Evolutionary conservation across 2,329 filamentous ascomycete species (phyloP).

Genomic region (Hypoxylon sp.): DNA sequence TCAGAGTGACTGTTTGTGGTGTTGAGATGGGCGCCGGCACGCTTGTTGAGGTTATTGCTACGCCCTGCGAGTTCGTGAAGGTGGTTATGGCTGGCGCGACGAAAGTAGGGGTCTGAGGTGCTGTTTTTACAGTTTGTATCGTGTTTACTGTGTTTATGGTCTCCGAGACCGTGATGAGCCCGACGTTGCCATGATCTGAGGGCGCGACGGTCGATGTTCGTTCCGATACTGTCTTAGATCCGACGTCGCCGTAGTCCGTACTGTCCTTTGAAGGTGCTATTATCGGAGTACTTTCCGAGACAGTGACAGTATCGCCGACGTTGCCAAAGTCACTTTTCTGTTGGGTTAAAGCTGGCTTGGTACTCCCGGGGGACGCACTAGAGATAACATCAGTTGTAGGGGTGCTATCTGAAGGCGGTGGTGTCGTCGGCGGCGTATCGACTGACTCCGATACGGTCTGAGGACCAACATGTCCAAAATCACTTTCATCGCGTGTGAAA

Average conservation of each 20-base stretch:
- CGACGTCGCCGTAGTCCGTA: conserved; percentile 28
- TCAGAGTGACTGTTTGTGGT: conserved; percentile 40
- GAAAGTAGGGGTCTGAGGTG: conserved; percentile 31
- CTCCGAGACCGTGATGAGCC: conserved; percentile 26
- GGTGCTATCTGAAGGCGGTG: not conserved
- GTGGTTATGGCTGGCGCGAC: conserved; percentile 25
- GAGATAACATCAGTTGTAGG: not conserved
- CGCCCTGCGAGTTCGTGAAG: conserved; percentile 35
- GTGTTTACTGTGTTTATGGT: not conserved
- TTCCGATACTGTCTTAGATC: conserved; percentile 14
- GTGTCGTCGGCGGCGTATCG: conserved; percentile 5
- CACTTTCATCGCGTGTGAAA: not conserved
- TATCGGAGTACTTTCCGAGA: conserved; percentile 21
- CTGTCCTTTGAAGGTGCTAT: not conserved
- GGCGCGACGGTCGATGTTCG: not conserved
- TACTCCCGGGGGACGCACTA: not conserved
- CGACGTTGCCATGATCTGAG: conserved; percentile 22
- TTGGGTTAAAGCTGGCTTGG: conserved; percentile 17
- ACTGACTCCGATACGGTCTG: conserved; percentile 26
- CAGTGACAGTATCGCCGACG: conserved; percentile 17
- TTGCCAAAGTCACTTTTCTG: conserved; percentile 30
- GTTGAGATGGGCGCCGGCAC: conserved; percentile 39
- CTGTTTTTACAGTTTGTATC: not conserved
- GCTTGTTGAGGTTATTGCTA: conserved; percentile 30
- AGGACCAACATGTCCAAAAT: conserved; percentile 32